Base-by-base conservation (phyloP, 2,329 filamentous ascomycete species). In the Diaporthe velutina region DNA sequence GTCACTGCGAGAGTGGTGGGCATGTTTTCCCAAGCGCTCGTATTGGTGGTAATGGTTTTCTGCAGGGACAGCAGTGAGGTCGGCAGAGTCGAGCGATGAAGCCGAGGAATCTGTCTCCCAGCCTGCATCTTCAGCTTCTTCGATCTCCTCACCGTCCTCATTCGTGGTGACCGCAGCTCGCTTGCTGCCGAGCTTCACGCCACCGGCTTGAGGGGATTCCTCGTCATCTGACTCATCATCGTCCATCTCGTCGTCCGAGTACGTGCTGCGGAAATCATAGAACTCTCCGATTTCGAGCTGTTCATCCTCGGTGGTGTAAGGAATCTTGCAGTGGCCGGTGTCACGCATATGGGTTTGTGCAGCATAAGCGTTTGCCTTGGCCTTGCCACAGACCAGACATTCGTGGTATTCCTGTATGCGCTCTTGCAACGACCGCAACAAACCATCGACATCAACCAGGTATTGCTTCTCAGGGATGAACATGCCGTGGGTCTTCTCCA, bases 281-380 rank as follows among this genome's bases (percentile, higher is more conserved):
- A 95, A 98, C 78, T 98, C 95, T 73, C 97, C 97, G 80, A 99
- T 95, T 73, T 97, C 95, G 40, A 98, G 90, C 85, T 98, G 95
- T 81, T 98, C 95, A 48, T 94, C 93, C 81, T 98, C 95, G 0
- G 92, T 93, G 70, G 93, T 92, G 83, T 96, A 99, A 0, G 95
- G 96, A 79, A 99, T 97, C 90, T 96, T 98, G 89, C 96, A 98
- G 84, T 99, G 97, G 0, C 95, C 94, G 82, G 95, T 96, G 83
- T 99, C 97, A 58, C 95, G 93, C 97, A 99, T 99, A 83, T 99
- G 97, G 0, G 96, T 98, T 82, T 98, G 96, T 35, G 96, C 91
- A 25, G 94, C 96, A 74, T 93, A 92, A 0, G 93, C 88, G 17
- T 93, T 96, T 77, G 93, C 91, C 81, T 97, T 94, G 57, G 93